These are phyloP conservation scores for Patellaria atrata DNA, from an alignment of 495 filamentous ascomycete species.

Conservation along the genomic window DNA sequence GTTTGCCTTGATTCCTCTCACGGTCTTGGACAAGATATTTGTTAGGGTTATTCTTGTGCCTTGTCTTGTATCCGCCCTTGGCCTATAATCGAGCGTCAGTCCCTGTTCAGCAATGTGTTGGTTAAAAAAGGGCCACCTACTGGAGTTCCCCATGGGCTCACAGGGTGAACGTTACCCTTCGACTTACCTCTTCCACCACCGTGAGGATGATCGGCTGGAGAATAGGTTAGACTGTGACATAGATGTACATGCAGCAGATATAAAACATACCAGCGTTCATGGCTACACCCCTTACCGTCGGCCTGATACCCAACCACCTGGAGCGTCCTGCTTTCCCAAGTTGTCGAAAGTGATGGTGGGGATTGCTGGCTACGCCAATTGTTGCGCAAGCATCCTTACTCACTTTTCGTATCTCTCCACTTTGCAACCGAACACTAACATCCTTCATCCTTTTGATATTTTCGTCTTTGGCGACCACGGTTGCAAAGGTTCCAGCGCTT, in stretches of 20 bases:
- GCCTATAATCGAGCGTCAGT: slow-evolving; percentile 38
- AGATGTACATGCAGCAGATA: neutral
- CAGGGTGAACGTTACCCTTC: slow-evolving; percentile 89
- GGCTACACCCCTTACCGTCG: slow-evolving; percentile 88
- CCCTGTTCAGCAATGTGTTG: slow-evolving; percentile 5
- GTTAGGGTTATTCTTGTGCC: slow-evolving; percentile 39
- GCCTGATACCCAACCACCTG: slow-evolving; percentile 83
- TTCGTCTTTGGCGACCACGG: slow-evolving; percentile 72
- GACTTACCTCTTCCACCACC: slow-evolving; percentile 98
- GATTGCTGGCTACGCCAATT: slow-evolving; percentile 84
- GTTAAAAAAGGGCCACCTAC: slow-evolving; percentile 40
- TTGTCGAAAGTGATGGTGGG: slow-evolving; percentile 74
- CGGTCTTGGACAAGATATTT: slow-evolving; percentile 29
- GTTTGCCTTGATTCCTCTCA: slow-evolving; percentile 31
- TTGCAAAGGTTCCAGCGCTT: slow-evolving; percentile 81
- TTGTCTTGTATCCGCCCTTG: slow-evolving; percentile 95
- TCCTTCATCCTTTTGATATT: slow-evolving; percentile 40
- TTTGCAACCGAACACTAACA: slow-evolving; percentile 72
- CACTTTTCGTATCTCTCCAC: slow-evolving; percentile 78
- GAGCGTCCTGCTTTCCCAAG: slow-evolving; percentile 89
- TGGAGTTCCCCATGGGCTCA: slow-evolving; percentile 89
- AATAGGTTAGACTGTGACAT: slow-evolving; percentile 19
- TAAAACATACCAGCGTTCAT: slow-evolving; percentile 73
- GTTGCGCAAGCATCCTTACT: slow-evolving; percentile 87
- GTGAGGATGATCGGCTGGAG: slow-evolving; percentile 75